Conservation (phyloP, 495 filamentous ascomycete genomes). For the Talaromyces borbonicus region DNA sequence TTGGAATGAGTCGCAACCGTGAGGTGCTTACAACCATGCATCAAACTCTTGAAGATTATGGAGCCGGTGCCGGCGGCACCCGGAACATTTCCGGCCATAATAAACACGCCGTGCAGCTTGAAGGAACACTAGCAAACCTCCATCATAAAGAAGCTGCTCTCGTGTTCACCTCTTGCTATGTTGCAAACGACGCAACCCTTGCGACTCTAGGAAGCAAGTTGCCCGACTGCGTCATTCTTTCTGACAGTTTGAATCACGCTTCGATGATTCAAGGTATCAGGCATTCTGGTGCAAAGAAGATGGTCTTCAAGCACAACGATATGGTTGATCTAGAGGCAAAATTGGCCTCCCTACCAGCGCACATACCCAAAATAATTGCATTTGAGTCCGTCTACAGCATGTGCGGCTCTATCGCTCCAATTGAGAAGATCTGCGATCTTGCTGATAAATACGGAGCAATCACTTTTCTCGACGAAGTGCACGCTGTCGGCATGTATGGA, state of each 20-base stretch:
- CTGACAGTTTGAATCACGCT: conserved; percentile 91
- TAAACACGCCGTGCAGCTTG: conserved; percentile 79
- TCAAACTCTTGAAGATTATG: conserved; percentile 86
- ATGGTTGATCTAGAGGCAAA: conserved; percentile 81
- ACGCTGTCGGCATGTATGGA: conserved; percentile 98
- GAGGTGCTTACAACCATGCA: conserved; percentile 89
- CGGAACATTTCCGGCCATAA: conserved; percentile 98
- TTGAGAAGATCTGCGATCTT: conserved; percentile 88
- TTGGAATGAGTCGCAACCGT: conserved; percentile 91
- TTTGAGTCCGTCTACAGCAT: conserved; percentile 99
- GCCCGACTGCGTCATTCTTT: conserved; percentile 90
- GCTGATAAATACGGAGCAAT: conserved; percentile 96
- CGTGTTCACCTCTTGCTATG: conserved; percentile 94
- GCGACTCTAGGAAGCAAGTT: conserved; percentile 93
- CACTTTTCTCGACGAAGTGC: conserved; percentile 96
- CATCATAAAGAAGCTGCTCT: conserved; percentile 87
- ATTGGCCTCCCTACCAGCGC: conserved; percentile 70
- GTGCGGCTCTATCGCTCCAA: conserved; percentile 95
- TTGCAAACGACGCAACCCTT: conserved; percentile 95
- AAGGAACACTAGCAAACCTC: conserved; percentile 75
- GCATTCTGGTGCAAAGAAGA: conserved; percentile 89
- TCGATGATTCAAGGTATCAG: conserved; percentile 99
- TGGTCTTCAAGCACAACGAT: conserved; percentile 99
- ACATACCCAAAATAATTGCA: conserved; percentile 93
- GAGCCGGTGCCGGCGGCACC: conserved; percentile 90